phyloP scores from a whole-genome alignment of 2,329 filamentous ascomycete genomes.

The Penicillium thymicola region DNA sequence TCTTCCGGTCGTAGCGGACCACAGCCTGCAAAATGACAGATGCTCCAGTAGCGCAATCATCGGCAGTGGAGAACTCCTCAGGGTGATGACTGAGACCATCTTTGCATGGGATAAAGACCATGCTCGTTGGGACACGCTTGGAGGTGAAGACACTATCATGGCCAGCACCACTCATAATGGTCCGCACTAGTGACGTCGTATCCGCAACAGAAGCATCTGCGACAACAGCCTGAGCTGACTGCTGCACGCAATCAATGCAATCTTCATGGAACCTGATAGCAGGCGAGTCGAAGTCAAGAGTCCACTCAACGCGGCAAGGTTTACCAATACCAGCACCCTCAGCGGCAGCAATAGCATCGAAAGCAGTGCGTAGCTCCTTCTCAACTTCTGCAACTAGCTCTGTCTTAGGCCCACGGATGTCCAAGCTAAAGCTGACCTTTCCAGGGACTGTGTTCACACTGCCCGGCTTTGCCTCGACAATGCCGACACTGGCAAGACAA shows the following conservation, averaged over 20 bases:
- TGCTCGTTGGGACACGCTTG: constrained; percentile 58
- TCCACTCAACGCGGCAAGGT: constrained; percentile 56
- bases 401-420: constrained; percentile 61
- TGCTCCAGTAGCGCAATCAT: constrained; percentile 58
- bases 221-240: constrained; percentile 57
- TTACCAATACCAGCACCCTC: constrained; percentile 52
- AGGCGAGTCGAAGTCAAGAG: constrained; percentile 58
- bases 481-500: constrained; percentile 67
- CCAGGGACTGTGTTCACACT: constrained; percentile 73
- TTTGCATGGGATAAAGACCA: constrained; percentile 65
- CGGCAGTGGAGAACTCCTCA: constrained; percentile 58
- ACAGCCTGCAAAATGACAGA: constrained; percentile 39
- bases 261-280: constrained; percentile 64
- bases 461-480: constrained; percentile 63
- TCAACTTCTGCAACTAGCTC: constrained; percentile 58
- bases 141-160: constrained; percentile 64
- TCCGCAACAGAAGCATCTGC: constrained; percentile 45
- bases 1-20: constrained; percentile 38
- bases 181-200: constrained; percentile 45
- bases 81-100: constrained; percentile 64
- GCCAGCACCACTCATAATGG: constrained; percentile 62
- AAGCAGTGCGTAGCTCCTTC: constrained; percentile 54
- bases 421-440: constrained; percentile 63
- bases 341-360: constrained; percentile 57
- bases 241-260: constrained; percentile 63